Base-by-base conservation (phyloP, 768 basidiomycete genomes). In the Mycena albidolilacea region DNA sequence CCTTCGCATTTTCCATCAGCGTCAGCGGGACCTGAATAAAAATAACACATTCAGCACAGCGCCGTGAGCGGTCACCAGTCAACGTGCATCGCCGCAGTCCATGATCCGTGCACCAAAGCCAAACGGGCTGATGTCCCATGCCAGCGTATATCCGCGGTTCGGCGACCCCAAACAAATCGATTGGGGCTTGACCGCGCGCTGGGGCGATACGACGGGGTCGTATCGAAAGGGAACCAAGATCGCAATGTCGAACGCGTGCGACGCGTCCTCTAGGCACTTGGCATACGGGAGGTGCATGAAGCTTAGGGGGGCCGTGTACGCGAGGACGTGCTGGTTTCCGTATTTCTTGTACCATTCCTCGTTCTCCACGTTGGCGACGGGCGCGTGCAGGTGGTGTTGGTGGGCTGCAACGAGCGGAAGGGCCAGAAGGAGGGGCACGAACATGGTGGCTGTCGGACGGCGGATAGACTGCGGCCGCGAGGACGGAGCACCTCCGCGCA, bases 241-340 rank as follows among this genome's bases (percentile, higher is more conserved):
- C 10, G 90, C 91, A 64, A 93, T 86, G 78, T 93, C 90, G 71
- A 89, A 87, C 55, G 43, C 59, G 8, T 76, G 74, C 30, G 80
- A 77, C 48, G 67, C 72, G 54, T 73, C 72, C n/a, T 73, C 72
- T 21, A 73, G 68, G 38, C 72, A 73, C 37, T 84, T 83, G 4
- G 80, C 61, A 75, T 91, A 92, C 5, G 90, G 87, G 19, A 91
- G 81, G 77, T 92, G 93, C 17, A 92, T 91, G 81, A 93, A 94
- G 12, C 90, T 82, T 21, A 89, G 82, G 15, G 90, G 88, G 8
- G 93, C 93, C 5, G 88, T 86, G 83, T 91, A 93, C 4, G 81
- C 79, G 46, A 90, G 85, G 79, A 92, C 91, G 58, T 61, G 64
- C 59, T 72, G 70, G 41, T 66, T 52, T 41, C 70, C 70, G 50